phyloP scores from a whole-genome alignment of 2,329 filamentous ascomycete species.

The Aspergillus sp. region DNA sequence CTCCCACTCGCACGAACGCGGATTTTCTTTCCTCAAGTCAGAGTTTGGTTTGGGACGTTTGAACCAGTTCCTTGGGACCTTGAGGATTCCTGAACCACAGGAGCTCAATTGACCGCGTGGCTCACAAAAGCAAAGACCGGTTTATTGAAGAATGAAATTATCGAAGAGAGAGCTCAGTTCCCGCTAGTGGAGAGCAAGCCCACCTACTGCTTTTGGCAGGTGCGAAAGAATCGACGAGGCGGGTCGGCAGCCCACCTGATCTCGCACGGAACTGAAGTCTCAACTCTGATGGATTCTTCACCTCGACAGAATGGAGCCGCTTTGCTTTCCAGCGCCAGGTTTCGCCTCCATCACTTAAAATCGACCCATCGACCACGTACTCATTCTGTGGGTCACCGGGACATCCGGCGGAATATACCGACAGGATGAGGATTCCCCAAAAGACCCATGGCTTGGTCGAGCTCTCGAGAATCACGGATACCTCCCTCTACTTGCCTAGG shows the following conservation, averaged over 20 bases:
- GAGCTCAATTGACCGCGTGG: constrained; percentile 9
- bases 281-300: background rate
- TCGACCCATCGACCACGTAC: constrained; percentile 2
- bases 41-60: background rate
- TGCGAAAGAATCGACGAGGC: background rate
- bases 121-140: background rate
- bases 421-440: background rate
- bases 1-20: background rate
- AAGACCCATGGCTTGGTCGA: background rate
- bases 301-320: background rate
- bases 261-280: background rate
- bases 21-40: background rate
- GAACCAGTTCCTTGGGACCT: constrained; percentile 8
- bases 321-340: too few species aligned
- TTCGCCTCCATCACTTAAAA: background rate
- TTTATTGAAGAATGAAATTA: background rate
- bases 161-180: background rate
- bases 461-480: background rate
- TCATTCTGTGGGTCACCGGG: background rate
- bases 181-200: background rate
- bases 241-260: background rate
- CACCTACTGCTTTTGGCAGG: constrained; percentile 17
- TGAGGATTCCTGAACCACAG: background rate
- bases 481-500: background rate
- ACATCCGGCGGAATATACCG: background rate